These are phyloP conservation scores for Macrolepiota dolichaula DNA, from an alignment of 768 basidiomycete genomes.

Conservation along the genomic window DNA sequence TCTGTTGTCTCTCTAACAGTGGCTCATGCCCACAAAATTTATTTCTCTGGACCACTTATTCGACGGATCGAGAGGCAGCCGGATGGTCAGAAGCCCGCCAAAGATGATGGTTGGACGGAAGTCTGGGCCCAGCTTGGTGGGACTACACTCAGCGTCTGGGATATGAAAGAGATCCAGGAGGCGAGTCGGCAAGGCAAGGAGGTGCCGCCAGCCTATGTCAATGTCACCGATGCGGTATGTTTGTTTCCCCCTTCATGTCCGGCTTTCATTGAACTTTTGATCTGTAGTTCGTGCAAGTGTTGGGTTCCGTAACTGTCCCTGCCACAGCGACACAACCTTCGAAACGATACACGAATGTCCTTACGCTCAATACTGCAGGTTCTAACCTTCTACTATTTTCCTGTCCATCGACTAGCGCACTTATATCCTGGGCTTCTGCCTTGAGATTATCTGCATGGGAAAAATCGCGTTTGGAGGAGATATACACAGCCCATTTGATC, in stretches of 20 bases:
- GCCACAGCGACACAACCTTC: slow-evolving; percentile 44
- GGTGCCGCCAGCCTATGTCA: slow-evolving; percentile 85
- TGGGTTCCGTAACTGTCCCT: slow-evolving; percentile 70
- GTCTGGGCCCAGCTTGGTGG: slow-evolving; percentile 91
- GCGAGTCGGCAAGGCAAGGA: slow-evolving; percentile 77
- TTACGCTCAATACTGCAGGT: slow-evolving; percentile 93
- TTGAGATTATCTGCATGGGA: slow-evolving; percentile 92
- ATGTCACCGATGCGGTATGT: slow-evolving; percentile 85
- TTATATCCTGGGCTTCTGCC: slow-evolving; percentile 90
- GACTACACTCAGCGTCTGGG: slow-evolving; percentile 88
- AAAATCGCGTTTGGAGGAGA: slow-evolving; percentile 91
- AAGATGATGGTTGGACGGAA: slow-evolving; percentile 78
- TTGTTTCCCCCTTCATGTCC: slow-evolving; percentile 7
- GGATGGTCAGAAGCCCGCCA: slow-evolving; percentile 64
- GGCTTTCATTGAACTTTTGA: slow-evolving; percentile 8
- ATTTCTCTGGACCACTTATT: slow-evolving; percentile 82
- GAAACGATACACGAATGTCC: slow-evolving; percentile 69
- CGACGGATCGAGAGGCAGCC: slow-evolving; percentile 75
- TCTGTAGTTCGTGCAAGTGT: slow-evolving; percentile 70
- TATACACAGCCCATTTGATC: slow-evolving; percentile 93
- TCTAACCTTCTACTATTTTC: slow-evolving; percentile 88
- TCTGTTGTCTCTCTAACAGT: slow-evolving; percentile 72
- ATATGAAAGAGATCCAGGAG: slow-evolving; percentile 84
- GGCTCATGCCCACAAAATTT: slow-evolving; percentile 81
- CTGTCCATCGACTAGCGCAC: slow-evolving; percentile 64